phyloP scores from a whole-genome alignment of 1,284 basidiomycete species.

The Hemileia vastatrix region DNA sequence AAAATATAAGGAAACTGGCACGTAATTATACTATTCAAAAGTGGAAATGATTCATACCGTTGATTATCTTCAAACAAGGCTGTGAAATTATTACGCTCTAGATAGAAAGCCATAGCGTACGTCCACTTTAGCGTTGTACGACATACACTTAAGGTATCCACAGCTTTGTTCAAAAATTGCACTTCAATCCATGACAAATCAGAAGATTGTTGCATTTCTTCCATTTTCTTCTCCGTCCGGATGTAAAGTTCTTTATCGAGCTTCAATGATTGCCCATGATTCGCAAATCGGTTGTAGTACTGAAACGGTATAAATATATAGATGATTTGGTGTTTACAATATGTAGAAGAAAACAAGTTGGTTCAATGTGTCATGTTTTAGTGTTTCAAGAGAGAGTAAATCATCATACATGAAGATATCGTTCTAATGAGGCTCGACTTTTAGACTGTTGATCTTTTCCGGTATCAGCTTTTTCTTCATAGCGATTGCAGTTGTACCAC shows the following conservation, averaged over 20 bases:
- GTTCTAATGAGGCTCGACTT: constrained; percentile 77
- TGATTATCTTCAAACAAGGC: constrained; percentile 97
- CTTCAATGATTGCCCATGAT: constrained; percentile 96
- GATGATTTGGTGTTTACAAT: background rate
- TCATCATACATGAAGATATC: constrained; percentile 80
- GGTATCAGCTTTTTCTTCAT: constrained; percentile 67
- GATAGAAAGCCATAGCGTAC: constrained; percentile 98
- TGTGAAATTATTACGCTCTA: constrained; percentile 76
- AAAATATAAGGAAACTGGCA: background rate
- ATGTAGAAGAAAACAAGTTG: background rate
- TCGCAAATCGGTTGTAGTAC: constrained; percentile 98
- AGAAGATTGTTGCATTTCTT: constrained; percentile 90
- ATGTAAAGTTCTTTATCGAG: constrained; percentile 82
- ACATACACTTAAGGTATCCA: constrained; percentile 68
- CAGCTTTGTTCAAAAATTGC: constrained; percentile 96
- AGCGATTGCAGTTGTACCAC: constrained; percentile 98
- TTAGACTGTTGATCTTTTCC: constrained; percentile 77
- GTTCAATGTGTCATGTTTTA: background rate
- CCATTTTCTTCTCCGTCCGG: constrained; percentile 99
- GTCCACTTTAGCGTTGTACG: constrained; percentile 98
- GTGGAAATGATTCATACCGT: constrained; percentile 50
- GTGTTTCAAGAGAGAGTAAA: constrained; percentile 6
- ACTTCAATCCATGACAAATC: constrained; percentile 96
- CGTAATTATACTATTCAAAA: constrained; percentile 3
- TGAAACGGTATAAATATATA: too few species aligned